Base-by-base conservation (phyloP, 129 eudicot genomes). In the Logfia minima region DNA sequence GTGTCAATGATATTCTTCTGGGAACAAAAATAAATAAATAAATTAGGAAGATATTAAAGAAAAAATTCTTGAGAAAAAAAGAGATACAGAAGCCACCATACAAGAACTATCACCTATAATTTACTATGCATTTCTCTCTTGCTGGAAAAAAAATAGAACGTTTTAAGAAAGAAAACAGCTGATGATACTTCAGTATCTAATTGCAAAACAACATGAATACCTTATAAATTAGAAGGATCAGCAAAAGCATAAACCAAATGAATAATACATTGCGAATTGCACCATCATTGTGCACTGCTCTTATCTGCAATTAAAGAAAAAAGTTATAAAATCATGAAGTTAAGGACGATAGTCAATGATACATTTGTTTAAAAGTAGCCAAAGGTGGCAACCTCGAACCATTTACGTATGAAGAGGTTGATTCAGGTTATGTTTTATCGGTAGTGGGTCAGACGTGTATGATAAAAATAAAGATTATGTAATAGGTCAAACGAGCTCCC, bases 41-140 rank as follows among this genome's bases (percentile, higher is more conserved):
- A 68, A 77, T 70, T 39, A 60, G 43, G 6, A 77, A 56, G 66
- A 68, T 31, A 61, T 4, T 60, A 65, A 29, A 48, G 14, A 26
- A 74, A 80, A 66, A 74, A 8, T 22, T 71, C 35, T 66, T 73
- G 58, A 72, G 72, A 29, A 29, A 65, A 13, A 11, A 77, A 69
- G 24, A 77, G 75, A 68, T 72, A 80, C 77, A 71, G 16, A 45
- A 63, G 65, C 78, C 78, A 71, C 52, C 83, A 72, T 75, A 79
- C 74, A 72, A 55, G 34, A 80, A 35, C 74, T 65, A 65, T 72
- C 67, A 29, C 77, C 80, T 80, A 80, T 73, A 80, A 55, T 80
- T 79, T 74, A 80, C 83, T 65, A 80, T 64, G 60, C 37, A 72
- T 65, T 72, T 72, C 78, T 72, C 70, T 61, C 68, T 71, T 74